phyloP scores from a whole-genome alignment of 495 filamentous ascomycete species.

The Neurospora sp. region DNA sequence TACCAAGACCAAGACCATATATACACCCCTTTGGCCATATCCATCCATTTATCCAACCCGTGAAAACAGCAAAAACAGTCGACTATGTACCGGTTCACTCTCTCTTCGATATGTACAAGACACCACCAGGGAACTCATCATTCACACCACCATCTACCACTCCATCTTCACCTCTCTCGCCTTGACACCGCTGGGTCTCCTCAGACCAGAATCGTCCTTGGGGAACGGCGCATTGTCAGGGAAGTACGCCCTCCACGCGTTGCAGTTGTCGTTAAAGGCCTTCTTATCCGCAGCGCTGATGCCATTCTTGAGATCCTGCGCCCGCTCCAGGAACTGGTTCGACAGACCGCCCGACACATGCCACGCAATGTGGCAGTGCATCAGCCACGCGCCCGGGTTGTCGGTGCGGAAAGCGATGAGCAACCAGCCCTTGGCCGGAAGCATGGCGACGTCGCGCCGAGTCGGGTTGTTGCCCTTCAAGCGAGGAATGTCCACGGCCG shows the following conservation, averaged over 20 bases:
- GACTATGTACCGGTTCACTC: neutral
- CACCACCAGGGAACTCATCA: too few relatives aligned
- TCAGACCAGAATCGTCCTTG: slow-evolving; percentile 21
- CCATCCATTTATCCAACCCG: neutral
- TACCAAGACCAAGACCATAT: neutral
- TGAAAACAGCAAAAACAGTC: neutral
- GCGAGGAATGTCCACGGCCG: slow-evolving; percentile 9
- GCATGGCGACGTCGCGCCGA: slow-evolving; percentile 50
- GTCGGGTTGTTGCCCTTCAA: slow-evolving; percentile 43
- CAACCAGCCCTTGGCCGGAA: slow-evolving; percentile 34
- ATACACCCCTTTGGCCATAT: neutral
- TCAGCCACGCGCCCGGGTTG: slow-evolving; percentile 47
- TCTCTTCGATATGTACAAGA: neutral
- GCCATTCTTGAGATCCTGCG: slow-evolving; percentile 15
- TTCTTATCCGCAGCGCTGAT: slow-evolving; percentile 10
- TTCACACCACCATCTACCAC: neutral
- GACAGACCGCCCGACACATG: slow-evolving; percentile 40
- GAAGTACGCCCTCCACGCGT: slow-evolving; percentile 17
- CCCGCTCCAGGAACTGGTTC: slow-evolving; percentile 39
- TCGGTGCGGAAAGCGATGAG: slow-evolving; percentile 46
- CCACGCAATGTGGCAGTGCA: slow-evolving; percentile 52
- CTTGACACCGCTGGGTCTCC: slow-evolving; percentile 5
- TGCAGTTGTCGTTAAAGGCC: slow-evolving; percentile 17
- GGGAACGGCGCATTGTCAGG: slow-evolving; percentile 12
- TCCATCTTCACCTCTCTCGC: neutral